These are phyloP conservation scores for Fusarium piperis DNA, from an alignment of 2,329 filamentous ascomycete genomes.

Conservation along the genomic window DNA sequence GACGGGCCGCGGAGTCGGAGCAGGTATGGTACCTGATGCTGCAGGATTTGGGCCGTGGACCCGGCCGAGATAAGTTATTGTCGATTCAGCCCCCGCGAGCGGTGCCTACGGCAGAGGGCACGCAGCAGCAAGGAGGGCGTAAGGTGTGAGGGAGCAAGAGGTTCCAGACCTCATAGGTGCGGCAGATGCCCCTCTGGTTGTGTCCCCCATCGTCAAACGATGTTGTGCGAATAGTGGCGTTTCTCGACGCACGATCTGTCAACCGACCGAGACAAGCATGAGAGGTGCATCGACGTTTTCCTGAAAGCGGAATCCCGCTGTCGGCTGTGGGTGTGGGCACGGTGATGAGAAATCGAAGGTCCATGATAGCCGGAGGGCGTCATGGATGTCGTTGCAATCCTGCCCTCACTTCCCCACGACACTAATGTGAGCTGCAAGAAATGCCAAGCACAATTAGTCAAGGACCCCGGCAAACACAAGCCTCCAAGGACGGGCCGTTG, in stretches of 20 bases:
- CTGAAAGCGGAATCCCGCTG: neutral
- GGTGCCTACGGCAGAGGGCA: constrained; percentile 15
- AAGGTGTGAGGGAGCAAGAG: neutral
- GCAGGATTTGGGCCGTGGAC: constrained; percentile 11
- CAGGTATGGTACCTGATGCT: constrained; percentile 11
- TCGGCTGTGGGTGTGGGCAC: neutral
- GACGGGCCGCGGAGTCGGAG: constrained; percentile 25
- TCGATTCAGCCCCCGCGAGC: constrained; percentile 24
- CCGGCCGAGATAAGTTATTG: constrained; percentile 31
- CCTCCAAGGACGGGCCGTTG: constrained; percentile 23
- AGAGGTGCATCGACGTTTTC: neutral
- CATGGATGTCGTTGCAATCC: constrained; percentile 13
- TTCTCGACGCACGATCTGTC: neutral
- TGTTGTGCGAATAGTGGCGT: neutral
- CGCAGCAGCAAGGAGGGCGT: constrained; percentile 21
- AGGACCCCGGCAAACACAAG: constrained; percentile 28
- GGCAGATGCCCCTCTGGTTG: neutral
- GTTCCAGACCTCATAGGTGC: neutral
- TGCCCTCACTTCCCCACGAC: constrained; percentile 7
- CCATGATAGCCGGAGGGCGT: constrained; percentile 14
- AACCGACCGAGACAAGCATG: neutral
- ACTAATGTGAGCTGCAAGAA: constrained; percentile 39
- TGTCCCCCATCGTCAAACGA: neutral
- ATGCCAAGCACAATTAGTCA: constrained; percentile 27
- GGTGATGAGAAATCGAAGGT: neutral